phyloP scores from a whole-genome alignment of 1,284 basidiomycete species.

The Melampsora larici-populina region DNA sequence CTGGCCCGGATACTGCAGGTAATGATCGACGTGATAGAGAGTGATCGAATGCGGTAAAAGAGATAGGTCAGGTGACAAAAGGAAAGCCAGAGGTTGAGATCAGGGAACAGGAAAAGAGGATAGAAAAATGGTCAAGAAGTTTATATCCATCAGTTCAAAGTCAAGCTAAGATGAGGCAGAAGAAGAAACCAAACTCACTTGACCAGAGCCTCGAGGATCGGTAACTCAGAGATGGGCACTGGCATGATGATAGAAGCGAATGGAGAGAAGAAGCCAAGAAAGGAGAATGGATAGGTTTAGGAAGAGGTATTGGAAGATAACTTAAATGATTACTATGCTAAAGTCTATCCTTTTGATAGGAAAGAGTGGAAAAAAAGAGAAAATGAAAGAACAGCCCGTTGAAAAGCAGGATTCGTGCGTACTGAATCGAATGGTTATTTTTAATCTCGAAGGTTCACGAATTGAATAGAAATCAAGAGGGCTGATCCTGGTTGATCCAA shows the following conservation, averaged over 20 bases:
- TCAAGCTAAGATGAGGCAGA: conserved; percentile 18
- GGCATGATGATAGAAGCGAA: conserved; percentile 10
- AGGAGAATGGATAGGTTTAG: not conserved
- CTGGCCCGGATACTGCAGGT: conserved; percentile 76
- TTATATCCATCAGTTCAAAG: not conserved
- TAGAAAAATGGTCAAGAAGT: conserved; percentile 9
- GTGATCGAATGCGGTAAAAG: not conserved
- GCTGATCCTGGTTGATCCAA: too few relatives aligned
- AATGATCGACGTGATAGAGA: not conserved
- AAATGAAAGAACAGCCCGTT: too few relatives aligned
- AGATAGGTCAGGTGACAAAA: not conserved
- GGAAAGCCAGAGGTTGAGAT: not conserved
- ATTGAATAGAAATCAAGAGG: too few relatives aligned
- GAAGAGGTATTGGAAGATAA: too few relatives aligned
- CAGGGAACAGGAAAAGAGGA: not conserved
- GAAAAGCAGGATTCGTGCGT: too few relatives aligned
- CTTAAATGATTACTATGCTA: too few relatives aligned
- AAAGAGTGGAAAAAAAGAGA: too few relatives aligned
- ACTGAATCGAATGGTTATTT: too few relatives aligned
- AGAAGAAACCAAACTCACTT: conserved; percentile 61
- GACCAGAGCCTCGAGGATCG: conserved; percentile 91
- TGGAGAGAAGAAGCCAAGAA: not conserved
- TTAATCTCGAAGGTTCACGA: too few relatives aligned
- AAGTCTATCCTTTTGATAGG: too few relatives aligned
- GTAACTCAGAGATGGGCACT: conserved; percentile 62